These are phyloP conservation scores for Vitis hybrid DNA, from an alignment of 177 flowering plant genomes.

Conservation along the genomic window DNA sequence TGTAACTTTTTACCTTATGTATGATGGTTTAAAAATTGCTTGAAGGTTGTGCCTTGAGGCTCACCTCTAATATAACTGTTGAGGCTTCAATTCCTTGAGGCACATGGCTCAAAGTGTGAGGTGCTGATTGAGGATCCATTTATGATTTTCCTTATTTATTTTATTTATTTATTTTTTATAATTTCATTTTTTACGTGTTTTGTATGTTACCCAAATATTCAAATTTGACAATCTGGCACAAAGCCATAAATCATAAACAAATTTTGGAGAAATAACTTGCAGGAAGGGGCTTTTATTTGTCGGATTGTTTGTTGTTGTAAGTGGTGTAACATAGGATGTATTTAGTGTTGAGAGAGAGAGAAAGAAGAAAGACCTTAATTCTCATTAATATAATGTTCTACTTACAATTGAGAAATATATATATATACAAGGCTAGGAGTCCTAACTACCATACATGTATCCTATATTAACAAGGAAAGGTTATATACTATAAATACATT, in stretches of 20 bases:
- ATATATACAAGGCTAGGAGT: too few relatives aligned
- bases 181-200: neutral
- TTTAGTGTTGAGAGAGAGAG: too few relatives aligned
- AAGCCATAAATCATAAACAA: neutral
- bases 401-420: too few relatives aligned
- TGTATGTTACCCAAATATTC: neutral
- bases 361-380: too few relatives aligned
- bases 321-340: neutral
- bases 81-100: neutral
- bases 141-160: neutral
- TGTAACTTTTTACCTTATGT: slow-evolving; percentile 12
- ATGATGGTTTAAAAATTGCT: neutral
- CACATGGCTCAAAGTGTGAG: neutral
- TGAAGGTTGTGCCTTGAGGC: neutral
- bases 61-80: neutral
- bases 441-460: too few relatives aligned
- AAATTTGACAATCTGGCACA: neutral
- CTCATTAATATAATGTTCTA: too few relatives aligned
- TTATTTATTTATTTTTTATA: neutral
- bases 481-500: too few relatives aligned
- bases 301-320: neutral
- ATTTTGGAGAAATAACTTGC: neutral
- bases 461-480: too few relatives aligned
- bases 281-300: neutral
- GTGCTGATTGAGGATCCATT: neutral